Evolutionary conservation across 495 filamentous ascomycete genomes (phyloP), one percentile per base, ranked within the genome.

Genomic region (Penicillium diatomitis): DNA sequence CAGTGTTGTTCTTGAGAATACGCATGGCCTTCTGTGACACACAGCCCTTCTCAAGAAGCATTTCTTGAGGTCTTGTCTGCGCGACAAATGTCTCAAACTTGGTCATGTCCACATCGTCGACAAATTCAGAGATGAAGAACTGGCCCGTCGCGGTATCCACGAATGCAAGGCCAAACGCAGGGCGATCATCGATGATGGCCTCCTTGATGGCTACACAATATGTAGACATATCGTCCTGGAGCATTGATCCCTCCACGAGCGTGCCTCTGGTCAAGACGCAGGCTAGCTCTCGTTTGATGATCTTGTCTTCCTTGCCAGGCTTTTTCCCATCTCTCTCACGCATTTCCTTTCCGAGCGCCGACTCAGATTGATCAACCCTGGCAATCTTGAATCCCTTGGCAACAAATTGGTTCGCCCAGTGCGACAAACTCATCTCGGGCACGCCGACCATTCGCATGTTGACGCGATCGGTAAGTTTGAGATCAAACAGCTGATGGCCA

Each of bases 381-480:
- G 94, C 94, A 49, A 99, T 90, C 70, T 99, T 99, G 73, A 76
- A 95, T 20, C 91, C 87, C 68, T 96, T 91, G 56, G 88, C 86
- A 32, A 96, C 85, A 59, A 96, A 94, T 55, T 97, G 86, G 66
- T 92, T 89, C 48, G 89, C 84, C 94, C 94, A 95, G 63, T 89
- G 80, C 63, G 91, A 80, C 34, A 96, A 71, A 39, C 87, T 90
- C 66, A 86, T 85, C 64, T 96, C 90, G 0, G 90, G 90, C 1
- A 95, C 90, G 49, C 89, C 90, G 11, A 94, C 90, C 88, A 95
- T 95, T 41, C 91, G 87, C 94, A 99, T 99, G 66, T 99, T 99
- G 55, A 99, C 90, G 52, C 92, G 80, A 56, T 97, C 94, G 0
- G 94, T 99, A 51, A 97, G 85, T 69, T 99, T 99, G 32, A 99